A percentile compares a stretch with the other conserved stretches of the same genome.
Conservation (phyloP, 2,329 filamentous ascomycete species). For the Neonectria ditissima region DNA sequence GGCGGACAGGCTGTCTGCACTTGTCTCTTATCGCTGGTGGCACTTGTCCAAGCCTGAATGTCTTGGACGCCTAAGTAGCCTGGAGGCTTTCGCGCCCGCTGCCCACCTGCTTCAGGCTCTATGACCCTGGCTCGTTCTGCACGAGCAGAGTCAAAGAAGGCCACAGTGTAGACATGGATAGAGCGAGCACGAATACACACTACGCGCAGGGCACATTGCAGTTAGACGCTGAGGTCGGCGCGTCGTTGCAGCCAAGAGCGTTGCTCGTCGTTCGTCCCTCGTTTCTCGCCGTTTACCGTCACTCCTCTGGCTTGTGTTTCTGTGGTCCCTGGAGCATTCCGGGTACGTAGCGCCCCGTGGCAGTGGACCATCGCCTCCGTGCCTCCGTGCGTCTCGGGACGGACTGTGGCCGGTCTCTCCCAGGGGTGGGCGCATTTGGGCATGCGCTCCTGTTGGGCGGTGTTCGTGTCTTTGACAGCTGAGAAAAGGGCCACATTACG, state of each 20-base stretch:
- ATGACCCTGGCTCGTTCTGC: not conserved
- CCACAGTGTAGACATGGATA: conserved; percentile 3
- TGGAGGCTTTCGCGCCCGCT: not conserved
- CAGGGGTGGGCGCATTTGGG: conserved; percentile 4
- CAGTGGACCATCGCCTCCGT: not conserved
- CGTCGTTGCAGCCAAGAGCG: not conserved
- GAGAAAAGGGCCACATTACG: conserved; percentile 3
- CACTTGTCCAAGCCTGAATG: not conserved
- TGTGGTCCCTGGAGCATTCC: not conserved
- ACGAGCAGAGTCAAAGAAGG: conserved; percentile 2
- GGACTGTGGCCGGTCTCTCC: conserved; percentile 7
- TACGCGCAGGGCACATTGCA: not conserved
- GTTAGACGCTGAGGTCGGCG: not conserved
- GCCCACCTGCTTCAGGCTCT: not conserved
- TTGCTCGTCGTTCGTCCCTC: not conserved
- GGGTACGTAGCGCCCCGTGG: not conserved
- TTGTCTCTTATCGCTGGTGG: not conserved
- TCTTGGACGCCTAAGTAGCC: conserved; percentile 7
- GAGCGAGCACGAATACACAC: not conserved
- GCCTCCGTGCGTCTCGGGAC: conserved; percentile 1
- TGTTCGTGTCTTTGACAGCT: conserved; percentile 14
- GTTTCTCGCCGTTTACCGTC: not conserved
- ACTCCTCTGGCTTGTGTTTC: not conserved
- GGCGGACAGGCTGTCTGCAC: not conserved
- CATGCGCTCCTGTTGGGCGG: conserved; percentile 11